phyloP scores from a whole-genome alignment of 2,329 filamentous ascomycete genomes.

The Sclerotinia glacialis region DNA sequence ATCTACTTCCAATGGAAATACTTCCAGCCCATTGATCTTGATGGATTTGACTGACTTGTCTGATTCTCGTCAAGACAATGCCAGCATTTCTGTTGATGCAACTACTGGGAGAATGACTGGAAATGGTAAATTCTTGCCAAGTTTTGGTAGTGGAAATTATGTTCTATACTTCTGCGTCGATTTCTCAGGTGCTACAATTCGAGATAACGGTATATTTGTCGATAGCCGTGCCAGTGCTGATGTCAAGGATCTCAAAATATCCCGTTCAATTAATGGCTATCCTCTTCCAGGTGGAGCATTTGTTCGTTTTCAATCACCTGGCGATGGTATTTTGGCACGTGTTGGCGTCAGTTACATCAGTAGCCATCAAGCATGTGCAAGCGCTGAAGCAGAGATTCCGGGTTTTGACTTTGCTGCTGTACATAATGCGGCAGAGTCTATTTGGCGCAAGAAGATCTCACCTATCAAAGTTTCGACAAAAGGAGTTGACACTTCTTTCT shows the following conservation, averaged over 20 bases:
- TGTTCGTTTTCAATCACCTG: constrained; percentile 53
- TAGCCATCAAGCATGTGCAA: constrained; percentile 61
- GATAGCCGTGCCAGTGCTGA: constrained; percentile 54
- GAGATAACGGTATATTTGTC: constrained; percentile 60
- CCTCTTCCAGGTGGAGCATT: constrained; percentile 61
- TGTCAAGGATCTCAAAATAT: constrained; percentile 49
- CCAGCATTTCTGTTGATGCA: constrained; percentile 53
- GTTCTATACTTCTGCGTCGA: constrained; percentile 65
- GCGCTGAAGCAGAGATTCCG: constrained; percentile 66
- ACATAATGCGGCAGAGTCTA: constrained; percentile 50
- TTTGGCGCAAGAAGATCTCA: constrained; percentile 61
- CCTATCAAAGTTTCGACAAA: constrained; percentile 52
- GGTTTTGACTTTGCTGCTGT: constrained; percentile 61
- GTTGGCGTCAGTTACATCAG: constrained; percentile 71
- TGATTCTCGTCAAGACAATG: constrained; percentile 56
- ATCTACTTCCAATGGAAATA: constrained; percentile 40
- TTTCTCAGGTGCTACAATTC: constrained; percentile 56
- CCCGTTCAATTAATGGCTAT: constrained; percentile 52
- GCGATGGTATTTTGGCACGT: constrained; percentile 56
- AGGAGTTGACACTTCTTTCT: constrained; percentile 52
- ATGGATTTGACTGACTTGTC: constrained; percentile 65
- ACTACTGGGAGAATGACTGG: constrained; percentile 60
- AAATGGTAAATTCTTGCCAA: constrained; percentile 58
- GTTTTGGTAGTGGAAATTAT: constrained; percentile 63
- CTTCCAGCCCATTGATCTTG: constrained; percentile 54